A percentile compares a stretch with the other conserved stretches of the same genome.
phyloP scores from a whole-genome alignment of 305 asterid species.

The Fraxinus xanthoxyloides region DNA sequence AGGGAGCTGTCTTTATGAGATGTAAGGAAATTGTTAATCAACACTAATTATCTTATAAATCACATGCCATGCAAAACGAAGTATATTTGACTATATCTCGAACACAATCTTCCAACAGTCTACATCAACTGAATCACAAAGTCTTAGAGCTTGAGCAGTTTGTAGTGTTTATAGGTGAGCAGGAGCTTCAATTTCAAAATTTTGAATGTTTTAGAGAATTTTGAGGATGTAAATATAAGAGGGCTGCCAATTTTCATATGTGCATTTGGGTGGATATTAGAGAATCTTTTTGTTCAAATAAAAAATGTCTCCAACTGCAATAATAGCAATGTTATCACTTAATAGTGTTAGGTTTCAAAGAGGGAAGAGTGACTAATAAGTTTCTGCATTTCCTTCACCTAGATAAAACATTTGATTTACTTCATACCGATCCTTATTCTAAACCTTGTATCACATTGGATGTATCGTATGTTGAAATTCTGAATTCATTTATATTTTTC shows the following conservation, averaged over 20 bases:
- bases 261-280: background rate
- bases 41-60: background rate
- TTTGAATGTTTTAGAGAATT: background rate
- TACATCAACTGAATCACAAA: constrained; percentile 1
- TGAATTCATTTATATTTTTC: background rate
- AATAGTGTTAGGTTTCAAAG: background rate
- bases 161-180: background rate
- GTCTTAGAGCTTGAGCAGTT: background rate
- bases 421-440: background rate
- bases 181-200: background rate
- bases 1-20: background rate
- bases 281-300: background rate
- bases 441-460: background rate
- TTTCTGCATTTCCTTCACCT: background rate
- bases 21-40: background rate
- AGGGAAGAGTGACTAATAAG: background rate
- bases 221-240: background rate
- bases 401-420: background rate
- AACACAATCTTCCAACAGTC: background rate
- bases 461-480: constrained; percentile 5
- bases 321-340: background rate
- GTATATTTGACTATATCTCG: background rate
- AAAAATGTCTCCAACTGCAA: constrained; percentile 1
- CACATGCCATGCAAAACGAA: background rate
- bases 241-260: background rate